Base-by-base conservation (phyloP, 164 flowering plant species). In the Echeveria elegans region DNA sequence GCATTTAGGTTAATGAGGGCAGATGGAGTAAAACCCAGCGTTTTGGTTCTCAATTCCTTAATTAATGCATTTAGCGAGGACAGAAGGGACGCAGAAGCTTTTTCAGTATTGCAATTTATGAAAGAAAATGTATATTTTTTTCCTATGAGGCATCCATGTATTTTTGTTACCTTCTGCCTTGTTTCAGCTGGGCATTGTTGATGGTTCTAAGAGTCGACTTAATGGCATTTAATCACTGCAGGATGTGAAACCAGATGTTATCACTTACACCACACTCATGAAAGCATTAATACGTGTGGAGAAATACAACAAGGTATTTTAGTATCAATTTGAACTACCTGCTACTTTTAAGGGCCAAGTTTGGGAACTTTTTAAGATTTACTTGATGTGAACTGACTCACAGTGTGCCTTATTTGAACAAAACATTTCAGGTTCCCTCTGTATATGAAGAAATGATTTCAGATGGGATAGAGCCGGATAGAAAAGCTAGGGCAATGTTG, bases 21-120 rank as follows among this genome's bases (percentile, higher is more conserved):
- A 50, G 97, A 94, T 78, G 96, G 96, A 45, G 72, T 91, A 52
- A 82, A 78, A 74, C 97, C 99, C 18, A 89, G 93, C 76, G 71
- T 85, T 47, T 74, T 84, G 58, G 96, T 88, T 73, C 88, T 94
- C 64, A 94, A 94, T 77, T 83, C 92, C 63, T 72, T 91, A 68
- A 88, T 94, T 37, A 94, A 94, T 82, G 99, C 97, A 69, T 94
- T 94, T 77, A 87, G 99, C 11, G 97, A 89, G 82, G 99, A 91
- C 71, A 80, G 92, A 77, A 83, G 97, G 71, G 97, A 86, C 72
- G 79, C 77, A 60, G 99, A 94, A 73, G 97, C 99, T 7, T 91
- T 94, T 82, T 73, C 95, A 10, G 85, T 94, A 9, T 72, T 94
- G 78, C 85, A 86, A 66, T 94, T 76, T 81, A 94, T 94, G 95